Evolutionary conservation across 768 basidiomycete genomes (phyloP).

Genomic region (Leucocoprinus birnbaumii): DNA sequence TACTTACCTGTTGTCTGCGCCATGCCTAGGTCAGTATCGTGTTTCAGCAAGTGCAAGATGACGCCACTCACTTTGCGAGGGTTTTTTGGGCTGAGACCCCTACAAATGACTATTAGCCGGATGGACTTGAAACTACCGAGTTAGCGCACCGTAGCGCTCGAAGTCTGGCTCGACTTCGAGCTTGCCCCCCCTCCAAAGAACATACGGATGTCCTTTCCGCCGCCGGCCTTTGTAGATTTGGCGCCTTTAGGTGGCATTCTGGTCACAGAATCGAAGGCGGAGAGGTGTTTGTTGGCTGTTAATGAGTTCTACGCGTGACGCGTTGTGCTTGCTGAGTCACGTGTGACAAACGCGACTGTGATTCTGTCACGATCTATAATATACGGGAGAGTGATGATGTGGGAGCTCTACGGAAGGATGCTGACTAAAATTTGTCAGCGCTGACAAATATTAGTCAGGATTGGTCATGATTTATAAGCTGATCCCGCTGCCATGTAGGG

Average conservation of each 20-base stretch:
- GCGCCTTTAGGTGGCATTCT: conserved; percentile 11
- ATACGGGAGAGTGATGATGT: no score
- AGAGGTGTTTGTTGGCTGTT: background rate
- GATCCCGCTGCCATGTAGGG: no score
- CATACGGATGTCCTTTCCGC: conserved; percentile 34
- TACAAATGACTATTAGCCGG: background rate
- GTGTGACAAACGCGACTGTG: conserved; percentile 4
- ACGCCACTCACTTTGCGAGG: background rate
- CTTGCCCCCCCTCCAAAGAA: conserved; percentile 29
- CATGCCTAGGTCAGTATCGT: no score
- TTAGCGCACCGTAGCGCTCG: background rate
- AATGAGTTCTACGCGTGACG: background rate
- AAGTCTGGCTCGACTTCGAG: conserved; percentile 8
- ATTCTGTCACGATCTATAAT: background rate
- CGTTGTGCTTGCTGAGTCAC: background rate
- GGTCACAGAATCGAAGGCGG: background rate
- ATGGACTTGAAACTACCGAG: background rate
- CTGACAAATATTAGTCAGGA: no score
- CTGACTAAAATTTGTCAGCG: no score
- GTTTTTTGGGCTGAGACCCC: conserved; percentile 3
- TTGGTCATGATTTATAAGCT: no score
- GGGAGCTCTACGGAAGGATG: no score
- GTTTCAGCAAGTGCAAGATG: background rate
- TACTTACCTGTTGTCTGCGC: conserved; percentile 1
- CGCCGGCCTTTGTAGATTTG: conserved; percentile 17